Conservation (phyloP, 108 stramenopile genomes). For the Nitzschia sp. region DNA sequence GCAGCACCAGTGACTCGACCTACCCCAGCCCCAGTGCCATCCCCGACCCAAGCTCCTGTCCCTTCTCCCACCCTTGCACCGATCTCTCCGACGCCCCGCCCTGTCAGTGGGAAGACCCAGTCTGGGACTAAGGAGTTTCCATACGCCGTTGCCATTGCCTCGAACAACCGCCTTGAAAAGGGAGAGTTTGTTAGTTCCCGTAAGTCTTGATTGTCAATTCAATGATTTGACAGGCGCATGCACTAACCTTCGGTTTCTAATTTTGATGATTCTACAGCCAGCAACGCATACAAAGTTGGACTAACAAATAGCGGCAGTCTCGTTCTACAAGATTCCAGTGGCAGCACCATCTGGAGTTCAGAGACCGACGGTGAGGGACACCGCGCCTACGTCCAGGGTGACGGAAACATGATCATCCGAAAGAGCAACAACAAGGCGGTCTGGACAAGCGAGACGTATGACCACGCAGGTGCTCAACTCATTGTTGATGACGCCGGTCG, state of each 20-base stretch:
- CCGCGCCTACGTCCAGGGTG: conserved; percentile 21
- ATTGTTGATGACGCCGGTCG: conserved; percentile 29
- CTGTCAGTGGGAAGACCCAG: neutral
- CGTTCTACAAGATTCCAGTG: conserved; percentile 13
- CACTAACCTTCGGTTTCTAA: neutral
- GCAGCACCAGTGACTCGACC: neutral
- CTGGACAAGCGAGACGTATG: conserved; percentile 28
- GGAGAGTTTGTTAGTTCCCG: conserved; percentile 27
- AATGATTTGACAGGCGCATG: neutral
- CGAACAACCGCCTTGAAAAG: conserved; percentile 7
- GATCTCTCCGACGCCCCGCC: neutral
- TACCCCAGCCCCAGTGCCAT: neutral
- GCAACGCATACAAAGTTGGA: conserved; percentile 20
- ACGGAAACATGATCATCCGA: conserved; percentile 38
- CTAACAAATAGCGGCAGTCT: conserved; percentile 13
- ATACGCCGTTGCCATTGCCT: neutral
- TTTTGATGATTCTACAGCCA: conserved; percentile 5
- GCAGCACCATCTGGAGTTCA: conserved; percentile 21
- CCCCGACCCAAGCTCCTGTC: conserved; percentile 2
- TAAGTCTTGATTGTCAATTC: conserved; percentile 1
- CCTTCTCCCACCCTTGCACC: neutral
- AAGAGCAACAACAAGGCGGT: neutral
- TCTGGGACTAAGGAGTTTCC: conserved; percentile 1
- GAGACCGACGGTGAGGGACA: conserved; percentile 9
- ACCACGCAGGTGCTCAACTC: conserved; percentile 19